Evolutionary conservation across 257 asterid genomes (phyloP), one percentile per base, ranked within the genome.

Genomic region (Nicotiana attenuata): DNA sequence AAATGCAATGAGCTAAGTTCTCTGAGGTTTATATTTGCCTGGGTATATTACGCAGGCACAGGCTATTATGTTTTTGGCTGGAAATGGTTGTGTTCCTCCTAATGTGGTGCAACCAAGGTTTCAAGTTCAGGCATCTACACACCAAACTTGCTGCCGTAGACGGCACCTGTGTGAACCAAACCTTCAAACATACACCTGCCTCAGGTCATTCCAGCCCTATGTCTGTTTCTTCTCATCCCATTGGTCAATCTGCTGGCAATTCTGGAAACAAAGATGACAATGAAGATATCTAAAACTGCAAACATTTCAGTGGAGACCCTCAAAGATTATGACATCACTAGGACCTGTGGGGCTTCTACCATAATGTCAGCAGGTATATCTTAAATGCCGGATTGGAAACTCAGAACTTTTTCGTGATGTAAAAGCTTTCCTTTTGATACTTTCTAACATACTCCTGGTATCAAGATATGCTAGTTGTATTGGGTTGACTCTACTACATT

Each of bases 11-110:
- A 68, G 24, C 64, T 75, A 22, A 26, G 81, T 79, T 61, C 15
- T 29, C 59, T 50, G 1, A 65, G 76, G 41, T 20, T 56, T 53
- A 15, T 57, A 2, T 19, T 61, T 76, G 29, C 13, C 24, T 13
- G 69, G 81, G 50, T 17, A 29, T 2, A 76, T 53, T 82, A 80
- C 41, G 24, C 94, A 93, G 98, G 98, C 97, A 79, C 96, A 93
- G 85, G 96, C 97, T 35, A 92, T 93, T 78, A 90, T 94, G 86
- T 71, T 91, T 82, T 82, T 94, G 87, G 98, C 98, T 71, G 95
- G 93, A 82, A 89, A 71, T 64, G 85, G 87, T 20, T 86, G 78
- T 24, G 65, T 78, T 31, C 50, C 85, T 9, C 53, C 91, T 33
- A 87, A 83, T 81, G 41, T 84, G 88, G 78, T 88, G 20, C 94